Base-by-base conservation (phyloP, 306 rosid genomes). In the Sophora flavescens region DNA sequence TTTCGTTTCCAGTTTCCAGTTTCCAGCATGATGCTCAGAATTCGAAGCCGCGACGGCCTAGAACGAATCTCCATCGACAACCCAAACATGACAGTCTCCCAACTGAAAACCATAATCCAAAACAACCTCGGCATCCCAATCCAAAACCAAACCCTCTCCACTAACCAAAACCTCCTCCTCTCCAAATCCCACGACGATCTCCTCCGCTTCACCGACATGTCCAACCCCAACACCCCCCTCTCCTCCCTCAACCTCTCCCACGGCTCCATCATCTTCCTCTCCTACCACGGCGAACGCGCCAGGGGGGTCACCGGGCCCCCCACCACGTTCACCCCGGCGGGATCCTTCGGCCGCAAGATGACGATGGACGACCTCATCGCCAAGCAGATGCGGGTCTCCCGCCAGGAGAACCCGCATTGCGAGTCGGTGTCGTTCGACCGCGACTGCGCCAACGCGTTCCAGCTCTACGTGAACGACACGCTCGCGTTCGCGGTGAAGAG, bases 291-390 rank as follows among this genome's bases (percentile, higher is more conserved):
- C 8, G 97, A 92, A 59, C 97, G 98, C 22, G 22, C 22, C 22
- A 22, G 22, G 14, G 84, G 79, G 33, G 93, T 96, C 36, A 58
- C 88, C 2, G 93, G 99, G 0, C 99, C 96, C 9, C 53, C 85
- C 3, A 3, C 77, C 5, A 70, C 83, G 5, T 68, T 92, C 81
- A 73, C 63, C 68, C 93, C 97, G 0, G 90, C 98, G 11, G 99
- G 99, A 5, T 92, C 98, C 4, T 96, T 96, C 67, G 99, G 99
- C 44, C 91, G 96, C 3, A 96, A 92, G 87, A 96, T 96, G 99
- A 96, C 99, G 5, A 92, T 96, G 99, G 99, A 92, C 47, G 99
- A 96, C 72, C 92, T 96, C 18, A 91, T 96, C 76, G 99, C 99
- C 2, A 92, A 86, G 73, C 99, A 96, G 88, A 89, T 89, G 96